These are phyloP conservation scores for Epichloe elymi DNA, from an alignment of 2,329 filamentous ascomycete species.

Conservation along the genomic window DNA sequence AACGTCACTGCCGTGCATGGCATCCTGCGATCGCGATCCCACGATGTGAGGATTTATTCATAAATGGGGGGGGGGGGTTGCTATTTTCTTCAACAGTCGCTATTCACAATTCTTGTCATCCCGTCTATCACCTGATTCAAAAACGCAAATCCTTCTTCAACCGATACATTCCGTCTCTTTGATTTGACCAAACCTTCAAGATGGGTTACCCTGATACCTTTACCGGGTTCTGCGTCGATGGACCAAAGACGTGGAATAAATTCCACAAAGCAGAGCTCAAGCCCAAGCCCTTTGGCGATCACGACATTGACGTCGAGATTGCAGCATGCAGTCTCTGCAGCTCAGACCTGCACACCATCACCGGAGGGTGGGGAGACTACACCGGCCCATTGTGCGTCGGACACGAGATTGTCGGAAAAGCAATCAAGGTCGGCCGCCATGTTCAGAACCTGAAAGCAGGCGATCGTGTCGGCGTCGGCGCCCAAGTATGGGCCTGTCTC, in stretches of 20 bases:
- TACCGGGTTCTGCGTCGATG: conserved; percentile 28
- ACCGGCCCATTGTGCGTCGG: conserved; percentile 38
- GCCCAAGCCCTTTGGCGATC: conserved; percentile 23
- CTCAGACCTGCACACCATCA: conserved; percentile 46
- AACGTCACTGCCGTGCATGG: background rate
- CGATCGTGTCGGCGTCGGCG: conserved; percentile 52
- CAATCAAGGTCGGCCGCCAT: conserved; percentile 31
- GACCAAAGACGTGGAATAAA: conserved; percentile 27
- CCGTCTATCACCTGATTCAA: too few relatives aligned
- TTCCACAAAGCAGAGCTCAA: conserved; percentile 25
- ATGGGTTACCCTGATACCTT: conserved; percentile 34
- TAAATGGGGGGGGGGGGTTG: too few relatives aligned
- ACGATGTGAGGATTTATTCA: conserved; percentile 12
- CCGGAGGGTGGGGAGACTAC: conserved; percentile 40
- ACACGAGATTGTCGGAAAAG: conserved; percentile 45
- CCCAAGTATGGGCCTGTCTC: conserved; percentile 45
- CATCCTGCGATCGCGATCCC: conserved; percentile 16
- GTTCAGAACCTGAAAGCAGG: conserved; percentile 41
- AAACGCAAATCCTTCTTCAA: too few relatives aligned
- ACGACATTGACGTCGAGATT: conserved; percentile 54
- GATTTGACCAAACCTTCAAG: conserved; percentile 5
- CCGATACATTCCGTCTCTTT: too few relatives aligned
- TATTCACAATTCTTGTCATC: too few relatives aligned
- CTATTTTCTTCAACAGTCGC: accelerated
- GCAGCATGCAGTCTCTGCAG: conserved; percentile 54